Percentiles rank a stretch among this genome's conserved stretches.
phyloP scores from a whole-genome alignment of 306 rosid genomes.

The Dalbergia cultrata region DNA sequence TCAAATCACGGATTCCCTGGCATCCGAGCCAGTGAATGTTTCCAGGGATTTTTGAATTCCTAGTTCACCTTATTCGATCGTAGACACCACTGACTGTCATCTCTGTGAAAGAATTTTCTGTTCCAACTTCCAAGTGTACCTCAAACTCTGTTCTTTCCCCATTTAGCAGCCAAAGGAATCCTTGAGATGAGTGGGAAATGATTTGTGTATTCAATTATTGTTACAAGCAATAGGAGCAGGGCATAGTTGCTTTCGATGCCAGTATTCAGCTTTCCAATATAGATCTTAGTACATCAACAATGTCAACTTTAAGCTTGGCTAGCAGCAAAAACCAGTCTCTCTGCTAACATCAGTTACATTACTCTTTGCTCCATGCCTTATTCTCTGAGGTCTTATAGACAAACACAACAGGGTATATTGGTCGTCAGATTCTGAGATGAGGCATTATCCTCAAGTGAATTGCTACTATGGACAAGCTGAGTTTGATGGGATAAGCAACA shows the following conservation, averaged over 20 bases:
- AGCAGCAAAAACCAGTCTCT: conserved; percentile 73
- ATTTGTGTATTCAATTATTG: conserved; percentile 92
- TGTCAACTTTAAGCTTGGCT: conserved; percentile 63
- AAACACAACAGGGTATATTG: conserved; percentile 46
- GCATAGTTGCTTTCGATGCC: conserved; percentile 53
- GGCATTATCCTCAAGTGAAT: conserved; percentile 64
- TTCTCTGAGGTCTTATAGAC: conserved; percentile 64
- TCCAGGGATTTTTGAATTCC: conserved; percentile 88
- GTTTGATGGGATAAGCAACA: conserved; percentile 64
- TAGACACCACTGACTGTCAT: conserved; percentile 81
- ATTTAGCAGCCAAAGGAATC: conserved; percentile 49
- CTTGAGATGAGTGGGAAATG: conserved; percentile 73
- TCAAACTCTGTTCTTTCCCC: conserved; percentile 74
- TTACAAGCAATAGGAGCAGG: conserved; percentile 83
- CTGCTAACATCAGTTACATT: conserved; percentile 70
- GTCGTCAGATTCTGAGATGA: conserved; percentile 57
- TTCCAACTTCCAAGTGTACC: conserved; percentile 79
- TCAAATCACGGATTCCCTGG: conserved; percentile 87
- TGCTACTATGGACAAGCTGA: conserved; percentile 67
- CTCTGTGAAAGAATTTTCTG: conserved; percentile 94
- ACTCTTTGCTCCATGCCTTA: conserved; percentile 68
- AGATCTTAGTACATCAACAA: conserved; percentile 59
- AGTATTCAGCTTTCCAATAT: conserved; percentile 57
- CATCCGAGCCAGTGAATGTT: conserved; percentile 73
- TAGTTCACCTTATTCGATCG: conserved; percentile 86